Base-by-base conservation (phyloP, 371 early-diverging fungal genomes). In the Saksenaea oblongispora region DNA sequence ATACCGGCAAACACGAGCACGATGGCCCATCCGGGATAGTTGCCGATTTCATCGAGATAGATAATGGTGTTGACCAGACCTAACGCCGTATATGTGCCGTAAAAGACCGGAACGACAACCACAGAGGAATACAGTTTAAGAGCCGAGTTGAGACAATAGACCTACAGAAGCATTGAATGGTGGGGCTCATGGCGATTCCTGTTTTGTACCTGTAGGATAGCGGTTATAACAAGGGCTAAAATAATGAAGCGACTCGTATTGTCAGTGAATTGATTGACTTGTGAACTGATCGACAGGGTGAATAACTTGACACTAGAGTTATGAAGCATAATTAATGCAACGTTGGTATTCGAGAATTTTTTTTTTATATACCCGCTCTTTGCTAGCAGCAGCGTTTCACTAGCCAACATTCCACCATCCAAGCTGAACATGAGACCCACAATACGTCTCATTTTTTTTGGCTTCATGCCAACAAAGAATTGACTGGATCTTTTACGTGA, bases 21-120 rank as follows among this genome's bases (percentile, higher is more conserved):
- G 4, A 87, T 74, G 3, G 83, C 86, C 88, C 88, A 89, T 5
- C 82, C 74, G 22, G 86, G 83, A 59, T 85, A 88, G 31, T 75
- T 70, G 35, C 76, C 77, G 55, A 87, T 70, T 37, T 85, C 82
- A 54, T 88, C 73, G 1, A 88, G 70, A 64, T 88, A 90, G 34
- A 90, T 83, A 58, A 84, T 84, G 3, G 88, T 83, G 63, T 90
- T 90, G 41, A 87, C 76, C 13, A 90, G 66, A 4, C 88, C 86
- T 27, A 90, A 70, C 0, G 87, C 83, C 7, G 88, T 87, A 61
- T 88, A 90, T 18, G 84, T 84, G 37, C 88, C 87, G 63, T 86
- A 88, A 59, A 90, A 90, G 0, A 86, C 83, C n/a, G 90, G 90
- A 0, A 88, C 89, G 1, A 89, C 89, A 22, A 88, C 79, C 0